These are phyloP conservation scores for Cystobasidium pallidum DNA, from an alignment of 1,284 basidiomycete genomes.

Conservation along the genomic window DNA sequence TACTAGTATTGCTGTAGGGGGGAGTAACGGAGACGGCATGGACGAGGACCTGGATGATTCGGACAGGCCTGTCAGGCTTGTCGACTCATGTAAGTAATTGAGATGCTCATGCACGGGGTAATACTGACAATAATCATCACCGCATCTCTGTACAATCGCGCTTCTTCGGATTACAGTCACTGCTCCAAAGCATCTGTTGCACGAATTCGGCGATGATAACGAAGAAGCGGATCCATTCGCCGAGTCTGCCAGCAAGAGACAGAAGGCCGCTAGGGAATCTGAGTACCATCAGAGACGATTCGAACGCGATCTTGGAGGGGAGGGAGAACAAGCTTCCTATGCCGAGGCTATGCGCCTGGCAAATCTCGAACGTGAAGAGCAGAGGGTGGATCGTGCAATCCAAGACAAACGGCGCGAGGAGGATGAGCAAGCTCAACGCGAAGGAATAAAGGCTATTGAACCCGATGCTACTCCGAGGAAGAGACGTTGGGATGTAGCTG, in stretches of 20 bases:
- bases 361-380: slow-evolving; percentile 90
- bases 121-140: background rate
- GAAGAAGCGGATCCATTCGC: slow-evolving; percentile 93
- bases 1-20: slow-evolving; percentile 41
- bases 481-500: slow-evolving; percentile 81
- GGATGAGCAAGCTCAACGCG: slow-evolving; percentile 72
- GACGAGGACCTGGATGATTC: slow-evolving; percentile 45
- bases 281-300: slow-evolving; percentile 96
- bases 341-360: slow-evolving; percentile 94
- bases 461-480: slow-evolving; percentile 72
- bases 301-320: slow-evolving; percentile 66
- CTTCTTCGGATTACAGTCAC: slow-evolving; percentile 61
- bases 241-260: slow-evolving; percentile 85
- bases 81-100: slow-evolving; percentile 45
- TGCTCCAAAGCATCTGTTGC: slow-evolving; percentile 87
- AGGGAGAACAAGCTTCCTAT: slow-evolving; percentile 65
- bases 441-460: slow-evolving; percentile 65
- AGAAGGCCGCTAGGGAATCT: slow-evolving; percentile 89
- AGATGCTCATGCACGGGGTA: too few species aligned
- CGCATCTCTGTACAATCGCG: background rate
- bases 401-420: slow-evolving; percentile 85
- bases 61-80: slow-evolving; percentile 46
- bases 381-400: slow-evolving; percentile 77
- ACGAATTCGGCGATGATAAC: slow-evolving; percentile 86
- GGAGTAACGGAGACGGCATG: slow-evolving; percentile 29